Evolutionary conservation across 163 green algal genomes (phyloP).

Genomic region (Prototheca cutis): DNA sequence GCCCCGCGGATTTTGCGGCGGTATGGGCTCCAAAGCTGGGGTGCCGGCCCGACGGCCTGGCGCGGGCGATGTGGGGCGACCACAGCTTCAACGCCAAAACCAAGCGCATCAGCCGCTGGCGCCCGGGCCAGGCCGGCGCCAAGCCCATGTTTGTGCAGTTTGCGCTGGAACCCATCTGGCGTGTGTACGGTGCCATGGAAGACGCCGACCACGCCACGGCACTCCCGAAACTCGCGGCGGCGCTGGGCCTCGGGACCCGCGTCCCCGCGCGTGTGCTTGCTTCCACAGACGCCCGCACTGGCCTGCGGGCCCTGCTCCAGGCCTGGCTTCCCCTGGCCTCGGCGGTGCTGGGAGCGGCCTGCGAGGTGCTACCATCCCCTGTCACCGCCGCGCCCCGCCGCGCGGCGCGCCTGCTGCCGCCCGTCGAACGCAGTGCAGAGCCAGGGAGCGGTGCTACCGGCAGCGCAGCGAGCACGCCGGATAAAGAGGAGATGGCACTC

Average conservation of each 20-base stretch:
- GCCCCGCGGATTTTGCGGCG: not conserved
- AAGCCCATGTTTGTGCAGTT: constrained; percentile 90
- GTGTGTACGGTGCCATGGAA: constrained; percentile 42
- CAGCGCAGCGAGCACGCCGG: no score
- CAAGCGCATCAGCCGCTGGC: constrained; percentile 70
- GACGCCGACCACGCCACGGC: constrained; percentile 22
- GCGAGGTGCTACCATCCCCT: constrained; percentile 68
- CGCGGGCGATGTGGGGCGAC: constrained; percentile 80
- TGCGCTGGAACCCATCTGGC: constrained; percentile 87
- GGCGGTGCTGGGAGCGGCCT: constrained; percentile 53
- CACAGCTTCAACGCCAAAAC: constrained; percentile 78
- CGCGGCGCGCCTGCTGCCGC: constrained; percentile 47
- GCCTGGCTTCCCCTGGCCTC: constrained; percentile 79
- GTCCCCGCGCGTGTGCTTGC: constrained; percentile 42
- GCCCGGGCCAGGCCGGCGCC: constrained; percentile 21
- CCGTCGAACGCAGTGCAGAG: no score
- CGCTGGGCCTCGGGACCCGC: constrained; percentile 34
- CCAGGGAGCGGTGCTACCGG: no score
- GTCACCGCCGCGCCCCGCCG: constrained; percentile 42
- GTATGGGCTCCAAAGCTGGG: constrained; percentile 61
- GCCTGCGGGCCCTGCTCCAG: constrained; percentile 55
- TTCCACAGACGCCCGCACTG: constrained; percentile 30
- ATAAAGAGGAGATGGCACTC: no score
- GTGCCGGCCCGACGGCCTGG: constrained; percentile 27
- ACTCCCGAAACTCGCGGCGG: constrained; percentile 55